A percentile compares a stretch with the other conserved stretches of the same genome.
Conservation (phyloP, 768 basidiomycete species). For the Cantharellus cinnabarinus region DNA sequence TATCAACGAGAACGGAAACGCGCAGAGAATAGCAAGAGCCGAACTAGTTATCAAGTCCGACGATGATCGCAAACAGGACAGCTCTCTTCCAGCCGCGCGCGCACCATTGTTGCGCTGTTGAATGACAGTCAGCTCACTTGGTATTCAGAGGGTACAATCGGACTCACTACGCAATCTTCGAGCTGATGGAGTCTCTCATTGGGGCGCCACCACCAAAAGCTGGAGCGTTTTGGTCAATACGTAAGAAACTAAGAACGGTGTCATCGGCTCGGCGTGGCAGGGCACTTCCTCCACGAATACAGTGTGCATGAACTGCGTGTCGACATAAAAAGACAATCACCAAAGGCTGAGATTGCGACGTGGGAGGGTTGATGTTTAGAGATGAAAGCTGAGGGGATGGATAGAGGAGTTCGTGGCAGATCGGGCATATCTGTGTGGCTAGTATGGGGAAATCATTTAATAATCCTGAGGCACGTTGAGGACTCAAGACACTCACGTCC, state of each 20-base stretch:
- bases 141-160: background rate
- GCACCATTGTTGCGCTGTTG: slow-evolving; percentile 46
- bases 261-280: slow-evolving; percentile 43
- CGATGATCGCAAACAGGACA: slow-evolving; percentile 65
- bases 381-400: slow-evolving; percentile 17
- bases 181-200: slow-evolving; percentile 26
- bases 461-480: background rate
- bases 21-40: too few relatives aligned
- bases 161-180: slow-evolving; percentile 65
- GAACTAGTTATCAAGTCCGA: background rate
- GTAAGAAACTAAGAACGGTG: slow-evolving; percentile 25
- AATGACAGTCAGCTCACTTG: background rate
- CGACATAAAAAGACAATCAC: slow-evolving; percentile 67
- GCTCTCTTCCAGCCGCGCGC: slow-evolving; percentile 38
- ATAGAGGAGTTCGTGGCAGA: slow-evolving; percentile 41
- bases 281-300: slow-evolving; percentile 44
- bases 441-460: background rate
- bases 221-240: slow-evolving; percentile 16
- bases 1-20: too few relatives aligned
- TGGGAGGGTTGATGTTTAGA: background rate
- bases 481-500: slow-evolving; percentile 30
- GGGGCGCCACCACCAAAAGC: slow-evolving; percentile 13
- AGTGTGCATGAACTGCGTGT: slow-evolving; percentile 67
- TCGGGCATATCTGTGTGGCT: slow-evolving; percentile 46
- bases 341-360: slow-evolving; percentile 15